Evolutionary conservation across 148 eudicot species (phyloP).

Genomic region (Tetragonia tetragonoides): DNA sequence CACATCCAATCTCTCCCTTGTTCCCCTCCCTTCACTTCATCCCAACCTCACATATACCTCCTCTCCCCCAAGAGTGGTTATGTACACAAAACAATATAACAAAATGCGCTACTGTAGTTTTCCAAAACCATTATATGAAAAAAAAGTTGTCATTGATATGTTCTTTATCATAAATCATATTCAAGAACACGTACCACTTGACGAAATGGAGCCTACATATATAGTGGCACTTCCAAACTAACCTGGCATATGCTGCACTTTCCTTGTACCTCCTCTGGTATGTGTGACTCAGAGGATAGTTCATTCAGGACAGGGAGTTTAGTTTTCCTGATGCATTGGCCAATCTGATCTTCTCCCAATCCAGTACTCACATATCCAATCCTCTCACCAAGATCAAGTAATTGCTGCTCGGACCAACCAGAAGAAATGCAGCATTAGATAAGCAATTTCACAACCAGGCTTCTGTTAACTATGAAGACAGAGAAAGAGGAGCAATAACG

Average conservation of each 20-base stretch:
- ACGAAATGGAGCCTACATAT: background rate
- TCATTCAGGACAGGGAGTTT: constrained; percentile 38
- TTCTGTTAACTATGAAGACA: background rate
- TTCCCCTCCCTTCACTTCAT: background rate
- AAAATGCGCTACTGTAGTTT: background rate
- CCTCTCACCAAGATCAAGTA: constrained; percentile 88
- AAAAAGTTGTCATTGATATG: background rate
- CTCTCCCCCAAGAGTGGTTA: background rate
- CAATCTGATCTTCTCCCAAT: constrained; percentile 71
- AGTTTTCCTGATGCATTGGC: constrained; percentile 60
- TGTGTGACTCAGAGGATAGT: constrained; percentile 25
- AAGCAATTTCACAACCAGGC: background rate
- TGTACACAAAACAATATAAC: background rate
- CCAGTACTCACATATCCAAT: constrained; percentile 91
- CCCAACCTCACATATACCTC: background rate
- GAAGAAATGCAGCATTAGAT: background rate
- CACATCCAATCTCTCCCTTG: background rate
- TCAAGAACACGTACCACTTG: background rate
- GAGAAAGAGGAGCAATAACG: background rate
- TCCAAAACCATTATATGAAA: background rate
- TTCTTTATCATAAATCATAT: background rate
- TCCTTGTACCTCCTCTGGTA: constrained; percentile 39
- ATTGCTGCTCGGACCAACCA: constrained; percentile 47
- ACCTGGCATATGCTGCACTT: constrained; percentile 93
- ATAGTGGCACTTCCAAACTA: constrained; percentile 7